Evolutionary conservation across 1,284 basidiomycete species (phyloP).

Genomic region (Cerrena zonata): DNA sequence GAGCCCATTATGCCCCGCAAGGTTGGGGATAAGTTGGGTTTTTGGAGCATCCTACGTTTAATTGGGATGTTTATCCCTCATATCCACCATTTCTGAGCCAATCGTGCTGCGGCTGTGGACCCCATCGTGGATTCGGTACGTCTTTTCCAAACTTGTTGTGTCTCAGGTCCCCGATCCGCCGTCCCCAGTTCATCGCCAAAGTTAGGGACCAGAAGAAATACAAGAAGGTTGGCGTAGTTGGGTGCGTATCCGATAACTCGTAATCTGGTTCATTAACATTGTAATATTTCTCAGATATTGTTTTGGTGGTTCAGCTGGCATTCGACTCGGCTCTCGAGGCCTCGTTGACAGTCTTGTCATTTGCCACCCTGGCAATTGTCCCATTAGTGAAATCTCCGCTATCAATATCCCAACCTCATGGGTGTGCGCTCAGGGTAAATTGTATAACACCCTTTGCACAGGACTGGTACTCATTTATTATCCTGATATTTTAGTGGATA

Average conservation of each 20-base stretch:
- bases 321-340: slow-evolving; percentile 37
- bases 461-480: no score
- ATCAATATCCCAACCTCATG: slow-evolving; percentile 50
- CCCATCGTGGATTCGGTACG: slow-evolving; percentile 28
- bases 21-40: slow-evolving; percentile 34
- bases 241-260: slow-evolving; percentile 41
- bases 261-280: no score
- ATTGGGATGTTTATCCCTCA: slow-evolving; percentile 25
- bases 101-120: slow-evolving; percentile 38
- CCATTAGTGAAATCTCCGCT: slow-evolving; percentile 33
- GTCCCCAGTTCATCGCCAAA: slow-evolving; percentile 42
- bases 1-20: slow-evolving; percentile 34
- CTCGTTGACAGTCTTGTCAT: slow-evolving; percentile 47
- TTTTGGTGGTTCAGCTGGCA: slow-evolving; percentile 46
- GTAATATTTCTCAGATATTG: no score
- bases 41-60: slow-evolving; percentile 31
- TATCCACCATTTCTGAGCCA: slow-evolving; percentile 31
- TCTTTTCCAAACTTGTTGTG: no score
- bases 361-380: slow-evolving; percentile 48
- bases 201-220: slow-evolving; percentile 50
- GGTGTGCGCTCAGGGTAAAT: slow-evolving; percentile 51
- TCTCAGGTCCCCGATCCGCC: neutral
- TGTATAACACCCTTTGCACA: neutral
- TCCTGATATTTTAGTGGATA: slow-evolving; percentile 41
- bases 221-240: slow-evolving; percentile 53